These are phyloP conservation scores for Arthrobotrys sphaeroides DNA, from an alignment of 2,329 filamentous ascomycete species.

Conservation along the genomic window DNA sequence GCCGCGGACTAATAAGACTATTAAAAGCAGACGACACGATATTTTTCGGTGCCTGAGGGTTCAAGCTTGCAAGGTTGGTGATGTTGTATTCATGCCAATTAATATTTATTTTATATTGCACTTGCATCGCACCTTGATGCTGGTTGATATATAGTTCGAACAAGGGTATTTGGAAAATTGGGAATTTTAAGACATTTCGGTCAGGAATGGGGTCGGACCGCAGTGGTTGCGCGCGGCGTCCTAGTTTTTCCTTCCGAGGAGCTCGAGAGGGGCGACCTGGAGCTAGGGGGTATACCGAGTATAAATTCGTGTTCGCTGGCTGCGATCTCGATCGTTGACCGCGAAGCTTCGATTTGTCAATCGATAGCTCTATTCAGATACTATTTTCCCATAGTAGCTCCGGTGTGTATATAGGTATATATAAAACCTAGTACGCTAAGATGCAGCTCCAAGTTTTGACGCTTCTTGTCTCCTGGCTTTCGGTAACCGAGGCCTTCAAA, in stretches of 20 bases:
- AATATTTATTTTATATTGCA: conserved; percentile 8
- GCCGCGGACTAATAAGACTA: no score
- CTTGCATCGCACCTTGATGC: conserved; percentile 31
- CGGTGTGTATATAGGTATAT: background rate
- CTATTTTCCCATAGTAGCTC: background rate
- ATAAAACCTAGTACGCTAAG: background rate
- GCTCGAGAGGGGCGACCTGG: no score
- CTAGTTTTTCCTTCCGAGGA: background rate
- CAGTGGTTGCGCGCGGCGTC: background rate
- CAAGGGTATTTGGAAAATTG: conserved; percentile 38
- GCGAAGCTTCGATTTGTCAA: no score
- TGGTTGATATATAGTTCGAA: background rate
- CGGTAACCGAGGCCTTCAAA: conserved; percentile 21
- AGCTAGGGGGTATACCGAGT: conserved; percentile 2
- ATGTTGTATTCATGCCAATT: background rate
- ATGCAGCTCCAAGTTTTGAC: conserved; percentile 38
- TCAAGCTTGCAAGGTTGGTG: background rate
- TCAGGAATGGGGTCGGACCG: background rate
- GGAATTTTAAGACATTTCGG: background rate
- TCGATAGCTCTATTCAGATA: background rate
- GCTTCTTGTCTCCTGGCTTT: conserved; percentile 11
- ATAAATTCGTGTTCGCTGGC: background rate
- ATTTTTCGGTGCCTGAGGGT: no score
- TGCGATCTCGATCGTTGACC: background rate
- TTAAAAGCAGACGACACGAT: no score